Conservation (phyloP, 176 grass and related monocot species). For the Musa schizocarpa region DNA sequence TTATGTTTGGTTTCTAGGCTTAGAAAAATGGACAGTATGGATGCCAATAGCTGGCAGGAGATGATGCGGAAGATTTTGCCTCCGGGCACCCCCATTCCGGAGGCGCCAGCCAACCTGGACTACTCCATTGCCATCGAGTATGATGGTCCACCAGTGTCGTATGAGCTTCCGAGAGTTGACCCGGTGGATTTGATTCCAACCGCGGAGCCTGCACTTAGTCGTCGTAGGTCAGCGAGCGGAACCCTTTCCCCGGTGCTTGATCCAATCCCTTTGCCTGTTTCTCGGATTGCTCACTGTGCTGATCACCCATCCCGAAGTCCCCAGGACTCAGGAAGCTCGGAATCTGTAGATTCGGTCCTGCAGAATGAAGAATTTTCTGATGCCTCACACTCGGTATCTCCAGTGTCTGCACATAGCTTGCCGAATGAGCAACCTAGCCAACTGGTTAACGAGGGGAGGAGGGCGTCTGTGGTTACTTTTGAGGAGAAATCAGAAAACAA, state of each 20-base stretch:
- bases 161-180: conserved; percentile 71
- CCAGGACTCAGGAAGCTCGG: conserved; percentile 17
- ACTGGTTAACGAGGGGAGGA: conserved; percentile 28
- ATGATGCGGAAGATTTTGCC: conserved; percentile 61
- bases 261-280: conserved; percentile 65
- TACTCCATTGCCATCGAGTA: conserved; percentile 96
- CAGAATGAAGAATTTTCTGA: conserved; percentile 54
- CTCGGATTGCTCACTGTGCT: conserved; percentile 39
- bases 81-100: conserved; percentile 70
- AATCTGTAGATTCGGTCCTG: conserved; percentile 30
- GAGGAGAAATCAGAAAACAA: conserved; percentile 46
- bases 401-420: conserved; percentile 30
- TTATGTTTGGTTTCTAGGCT: background rate
- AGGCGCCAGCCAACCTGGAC: conserved; percentile 54
- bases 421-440: conserved; percentile 22
- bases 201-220: conserved; percentile 39
- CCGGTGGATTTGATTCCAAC: conserved; percentile 68
- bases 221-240: conserved; percentile 23
- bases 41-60: conserved; percentile 55
- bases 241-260: conserved; percentile 38
- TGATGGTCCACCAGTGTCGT: conserved; percentile 65
- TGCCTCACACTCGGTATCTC: conserved; percentile 38
- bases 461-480: conserved; percentile 59
- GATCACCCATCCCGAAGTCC: conserved; percentile 7
- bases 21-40: conserved; percentile 39